Conservation (phyloP, 1,284 basidiomycete species). For the Athelia psychrophila region DNA sequence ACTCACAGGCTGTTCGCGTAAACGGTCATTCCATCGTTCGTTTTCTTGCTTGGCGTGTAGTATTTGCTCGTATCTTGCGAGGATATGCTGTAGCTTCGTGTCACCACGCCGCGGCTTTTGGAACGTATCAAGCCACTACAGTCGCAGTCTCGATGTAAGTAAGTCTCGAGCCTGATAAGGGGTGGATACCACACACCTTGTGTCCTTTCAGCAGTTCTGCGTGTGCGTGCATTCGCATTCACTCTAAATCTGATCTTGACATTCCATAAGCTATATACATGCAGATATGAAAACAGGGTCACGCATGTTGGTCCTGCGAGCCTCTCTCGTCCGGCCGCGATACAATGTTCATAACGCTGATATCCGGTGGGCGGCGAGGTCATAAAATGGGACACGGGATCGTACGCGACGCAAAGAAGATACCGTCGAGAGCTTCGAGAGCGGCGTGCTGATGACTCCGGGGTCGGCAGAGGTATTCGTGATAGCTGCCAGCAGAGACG, state of each 20-base stretch:
- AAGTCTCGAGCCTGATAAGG: background rate
- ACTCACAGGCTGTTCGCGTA: conserved; percentile 51
- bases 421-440: conserved; percentile 45
- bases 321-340: conserved; percentile 57
- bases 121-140: conserved; percentile 65
- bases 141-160: background rate
- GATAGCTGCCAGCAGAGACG: too few species aligned
- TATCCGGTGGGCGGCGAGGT: conserved; percentile 69
- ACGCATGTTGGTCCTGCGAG: conserved; percentile 55
- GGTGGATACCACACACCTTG: conserved; percentile 35
- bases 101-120: conserved; percentile 51
- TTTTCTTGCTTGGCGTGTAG: conserved; percentile 49
- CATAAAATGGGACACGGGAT: conserved; percentile 69
- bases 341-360: conserved; percentile 78
- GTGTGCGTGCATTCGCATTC: conserved; percentile 41
- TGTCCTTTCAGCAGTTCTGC: conserved; percentile 48
- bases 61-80: conserved; percentile 54
- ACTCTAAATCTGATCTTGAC: conserved; percentile 49
- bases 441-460: conserved; percentile 45
- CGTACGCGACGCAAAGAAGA: conserved; percentile 53
- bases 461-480: conserved; percentile 10
- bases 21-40: conserved; percentile 40
- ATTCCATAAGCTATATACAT: conserved; percentile 5
- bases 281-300: background rate
- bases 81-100: conserved; percentile 36